phyloP scores from a whole-genome alignment of 2,329 filamentous ascomycete species.

The Fusarium xyrophilum region DNA sequence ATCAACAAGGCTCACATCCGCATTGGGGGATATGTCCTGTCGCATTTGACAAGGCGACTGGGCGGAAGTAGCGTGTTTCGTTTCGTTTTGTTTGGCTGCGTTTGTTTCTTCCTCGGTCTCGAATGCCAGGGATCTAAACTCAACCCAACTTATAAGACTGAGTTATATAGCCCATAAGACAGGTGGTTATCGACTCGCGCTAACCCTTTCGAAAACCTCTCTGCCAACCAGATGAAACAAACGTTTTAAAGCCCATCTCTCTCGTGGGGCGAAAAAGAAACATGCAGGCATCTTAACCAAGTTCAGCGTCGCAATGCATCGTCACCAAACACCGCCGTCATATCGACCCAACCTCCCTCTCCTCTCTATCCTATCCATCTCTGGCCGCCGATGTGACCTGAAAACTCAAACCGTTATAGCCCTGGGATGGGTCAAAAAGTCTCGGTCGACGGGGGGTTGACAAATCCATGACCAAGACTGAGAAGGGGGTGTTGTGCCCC shows the following conservation, averaged over 20 bases:
- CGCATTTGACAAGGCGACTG: slow-evolving; percentile 7
- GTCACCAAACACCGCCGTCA: slow-evolving; percentile 26
- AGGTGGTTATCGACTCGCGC: slow-evolving; percentile 36
- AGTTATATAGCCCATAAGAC: slow-evolving; percentile 42
- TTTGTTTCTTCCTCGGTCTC: slow-evolving; percentile 30
- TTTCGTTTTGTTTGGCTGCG: slow-evolving; percentile 32
- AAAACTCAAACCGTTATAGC: slow-evolving; percentile 30
- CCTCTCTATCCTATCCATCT: background rate
- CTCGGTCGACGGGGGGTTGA: slow-evolving; percentile 28
- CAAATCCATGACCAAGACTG: slow-evolving; percentile 40
- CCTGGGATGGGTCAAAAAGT: slow-evolving; percentile 20
- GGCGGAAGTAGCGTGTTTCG: slow-evolving; percentile 35
- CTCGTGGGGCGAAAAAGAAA: slow-evolving; percentile 29
- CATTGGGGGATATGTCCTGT: slow-evolving; percentile 29
- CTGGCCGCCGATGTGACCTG: slow-evolving; percentile 37
- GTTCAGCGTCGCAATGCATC: slow-evolving; percentile 39
- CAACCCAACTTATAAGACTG: slow-evolving; percentile 33
- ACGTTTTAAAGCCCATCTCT: slow-evolving; percentile 29
- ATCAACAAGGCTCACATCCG: slow-evolving; percentile 9
- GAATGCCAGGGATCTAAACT: slow-evolving; percentile 13
- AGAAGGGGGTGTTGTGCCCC: slow-evolving; percentile 9
- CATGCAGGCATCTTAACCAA: slow-evolving; percentile 28
- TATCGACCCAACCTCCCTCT: slow-evolving; percentile 26
- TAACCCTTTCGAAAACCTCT: slow-evolving; percentile 26
- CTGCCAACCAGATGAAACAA: slow-evolving; percentile 41